These are phyloP conservation scores for Apiospora malaysiana DNA, from an alignment of 2,329 filamentous ascomycete species.

Conservation along the genomic window DNA sequence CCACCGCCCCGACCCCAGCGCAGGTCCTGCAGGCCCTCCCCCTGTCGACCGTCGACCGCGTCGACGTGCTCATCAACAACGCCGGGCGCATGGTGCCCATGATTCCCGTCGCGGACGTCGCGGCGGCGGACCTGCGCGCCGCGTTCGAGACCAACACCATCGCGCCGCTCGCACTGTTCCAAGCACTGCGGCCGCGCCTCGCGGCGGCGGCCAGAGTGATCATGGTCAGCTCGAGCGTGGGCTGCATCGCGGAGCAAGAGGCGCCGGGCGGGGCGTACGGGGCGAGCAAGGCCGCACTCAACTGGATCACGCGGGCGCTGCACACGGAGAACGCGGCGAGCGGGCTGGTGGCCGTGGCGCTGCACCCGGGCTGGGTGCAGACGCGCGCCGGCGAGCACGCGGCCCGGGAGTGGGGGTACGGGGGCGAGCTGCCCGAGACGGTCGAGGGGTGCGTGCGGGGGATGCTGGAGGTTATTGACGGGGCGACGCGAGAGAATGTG, in stretches of 20 bases:
- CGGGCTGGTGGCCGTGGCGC: slow-evolving; percentile 36
- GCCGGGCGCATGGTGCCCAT: slow-evolving; percentile 47
- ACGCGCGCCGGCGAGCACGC: slow-evolving; percentile 40
- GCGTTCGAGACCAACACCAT: slow-evolving; percentile 53
- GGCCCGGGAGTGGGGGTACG: slow-evolving; percentile 41
- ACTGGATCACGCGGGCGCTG: slow-evolving; percentile 41
- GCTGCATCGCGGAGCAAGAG: slow-evolving; percentile 41
- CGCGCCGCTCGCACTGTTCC: slow-evolving; percentile 43
- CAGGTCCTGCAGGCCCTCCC: slow-evolving; percentile 39
- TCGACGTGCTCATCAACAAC: slow-evolving; percentile 61
- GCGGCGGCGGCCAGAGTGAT: slow-evolving; percentile 40
- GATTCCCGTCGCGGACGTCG: slow-evolving; percentile 37
- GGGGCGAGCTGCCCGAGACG: slow-evolving; percentile 33
- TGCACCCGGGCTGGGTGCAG: slow-evolving; percentile 48
- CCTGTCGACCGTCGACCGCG: slow-evolving; percentile 39
- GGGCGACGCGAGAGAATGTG: slow-evolving; percentile 38
- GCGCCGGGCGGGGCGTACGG: slow-evolving; percentile 43
- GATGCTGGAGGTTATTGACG: slow-evolving; percentile 44
- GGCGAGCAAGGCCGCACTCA: slow-evolving; percentile 42
- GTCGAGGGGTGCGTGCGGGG: slow-evolving; percentile 41
- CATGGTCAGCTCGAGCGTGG: slow-evolving; percentile 44
- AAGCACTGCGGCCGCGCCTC: slow-evolving; percentile 45
- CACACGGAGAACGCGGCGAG: slow-evolving; percentile 36
- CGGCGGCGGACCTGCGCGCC: slow-evolving; percentile 41
- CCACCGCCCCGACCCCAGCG: slow-evolving; percentile 33